Base-by-base conservation (phyloP, 495 filamentous ascomycete species). In the Xylaria grammica region DNA sequence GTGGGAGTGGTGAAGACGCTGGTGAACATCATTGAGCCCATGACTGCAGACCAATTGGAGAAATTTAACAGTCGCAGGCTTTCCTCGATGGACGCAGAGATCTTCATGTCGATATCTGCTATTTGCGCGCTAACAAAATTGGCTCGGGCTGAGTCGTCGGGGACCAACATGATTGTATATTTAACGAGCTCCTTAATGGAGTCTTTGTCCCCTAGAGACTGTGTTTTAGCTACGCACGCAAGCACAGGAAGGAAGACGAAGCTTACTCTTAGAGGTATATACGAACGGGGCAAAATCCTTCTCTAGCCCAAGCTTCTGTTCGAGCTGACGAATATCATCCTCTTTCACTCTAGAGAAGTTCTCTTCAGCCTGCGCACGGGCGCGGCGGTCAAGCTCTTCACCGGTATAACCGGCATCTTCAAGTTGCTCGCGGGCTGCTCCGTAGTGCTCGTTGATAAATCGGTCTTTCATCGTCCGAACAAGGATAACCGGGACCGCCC, bases 21-120 rank as follows among this genome's bases (percentile, higher is more conserved):
- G 17, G 62, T 58, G 45, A 64, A 58, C 62, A 64, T 64, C 62
- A 57, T 57, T 34, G 62, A 64, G 17, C 62, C 62, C 62, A 64
- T 64, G 34, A 64, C 13, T 20, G 51, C 7, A n/a, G 62, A 64
- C 62, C 62, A 64, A 22, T 64, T 64, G 29, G 53, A 49, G 32
- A 57, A 64, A 24, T 64, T 64, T 11, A 64, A 13, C 24, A 64
- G 62, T n/a, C 62, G 62, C 45, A 64, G 4, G 13, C 62, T 64
- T 48, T 64, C 62, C n/a, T 64, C 62, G n/a, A 64, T 64, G 9
- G 62, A 42, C 0, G 53, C 54, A 44, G 62, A 40, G n/a, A 64
- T 51, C 10, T 64, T 64, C 52, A 58, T 42, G 34, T 64, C 62
- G 53, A 64, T 30, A 19, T 64, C 62, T 19, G 62, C 62, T 42